Evolutionary conservation across 768 basidiomycete genomes (phyloP), one percentile per base, ranked within the genome.

Genomic region (Naematelia encephala): DNA sequence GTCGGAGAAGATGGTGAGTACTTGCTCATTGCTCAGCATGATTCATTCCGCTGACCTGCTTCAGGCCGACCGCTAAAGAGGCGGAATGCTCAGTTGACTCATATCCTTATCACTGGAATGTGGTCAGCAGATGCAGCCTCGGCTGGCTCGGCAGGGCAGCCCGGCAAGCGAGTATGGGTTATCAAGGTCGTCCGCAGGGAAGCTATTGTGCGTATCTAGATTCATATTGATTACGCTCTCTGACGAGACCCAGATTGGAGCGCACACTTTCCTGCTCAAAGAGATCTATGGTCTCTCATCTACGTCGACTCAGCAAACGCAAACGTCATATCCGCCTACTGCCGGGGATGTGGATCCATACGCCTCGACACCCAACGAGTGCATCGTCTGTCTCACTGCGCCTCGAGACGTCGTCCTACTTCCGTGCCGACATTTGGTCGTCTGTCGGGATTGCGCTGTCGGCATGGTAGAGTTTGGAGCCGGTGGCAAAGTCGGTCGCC

Each of bases 381-480:
- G 92, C 79, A 85, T 97, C 11, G 81, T 97, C 29, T 97, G 92
- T 69, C 83, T 97, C 45, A 89, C 88, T 2, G 86, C 87, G 0
- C 87, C 91, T 0, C 84, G 90, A 49, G 90, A 94, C 70, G 92
- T 97, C 43, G 90, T 97, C 5, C 84, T 97, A 12, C 83, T 96
- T 4, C 92, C 92, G 0, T 97, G 92, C 75, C 81, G 92, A 48
- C 92, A 97, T 78, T 82, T 97, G 27, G 92, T 97, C 58, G 92
- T 92, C 3, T 97, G 92, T 80, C 87, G 89, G 69, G 92, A 94
- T 47, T 97, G 92, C 71, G 92, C 92, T 0, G 78, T 96, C 53
- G 94, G 94, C 73, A 97, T 97, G 92, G 87, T 97, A 50, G 92
- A 97, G 76, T 97, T 91, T 74, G 92, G 92, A 26, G 92, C 92